Evolutionary conservation across 768 basidiomycete genomes (phyloP).

Genomic region (Cystobasidium ongulense): DNA sequence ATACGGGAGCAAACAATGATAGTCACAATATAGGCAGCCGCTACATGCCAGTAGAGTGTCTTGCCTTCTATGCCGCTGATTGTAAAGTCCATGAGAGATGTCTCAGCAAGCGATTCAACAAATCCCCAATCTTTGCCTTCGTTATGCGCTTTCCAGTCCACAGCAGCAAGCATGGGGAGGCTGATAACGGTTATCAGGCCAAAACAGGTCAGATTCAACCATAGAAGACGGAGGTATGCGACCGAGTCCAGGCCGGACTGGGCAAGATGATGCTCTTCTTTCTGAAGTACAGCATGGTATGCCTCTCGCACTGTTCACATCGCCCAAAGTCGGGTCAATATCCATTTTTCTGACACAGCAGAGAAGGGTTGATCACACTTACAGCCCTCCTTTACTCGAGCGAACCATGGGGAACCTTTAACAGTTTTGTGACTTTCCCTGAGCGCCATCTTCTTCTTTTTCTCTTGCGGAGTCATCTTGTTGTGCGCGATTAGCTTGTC

Average conservation of each 20-base stretch:
- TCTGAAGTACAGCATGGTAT: neutral
- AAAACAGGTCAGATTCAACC: slow-evolving; percentile 4
- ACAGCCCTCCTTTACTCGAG: neutral
- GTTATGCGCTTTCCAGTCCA: slow-evolving; percentile 23
- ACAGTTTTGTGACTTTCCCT: too few species aligned
- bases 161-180: neutral
- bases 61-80: slow-evolving; percentile 11
- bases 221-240: slow-evolving; percentile 14
- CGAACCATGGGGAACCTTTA: neutral
- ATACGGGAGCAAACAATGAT: slow-evolving; percentile 2
- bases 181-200: neutral
- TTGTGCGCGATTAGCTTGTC: neutral
- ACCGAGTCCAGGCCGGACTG: slow-evolving; percentile 20
- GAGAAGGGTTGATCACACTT: neutral
- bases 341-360: too few species aligned
- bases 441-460: too few species aligned
- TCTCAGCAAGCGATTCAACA: neutral
- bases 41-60: slow-evolving; percentile 6
- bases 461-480: neutral
- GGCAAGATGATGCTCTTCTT: slow-evolving; percentile 5
- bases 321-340: too few species aligned
- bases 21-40: neutral
- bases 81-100: slow-evolving; percentile 16
- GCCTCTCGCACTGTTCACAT: neutral
- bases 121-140: neutral